Evolutionary conservation across 148 eudicot species (phyloP).

Genomic region (Rhododendron mucronatum): DNA sequence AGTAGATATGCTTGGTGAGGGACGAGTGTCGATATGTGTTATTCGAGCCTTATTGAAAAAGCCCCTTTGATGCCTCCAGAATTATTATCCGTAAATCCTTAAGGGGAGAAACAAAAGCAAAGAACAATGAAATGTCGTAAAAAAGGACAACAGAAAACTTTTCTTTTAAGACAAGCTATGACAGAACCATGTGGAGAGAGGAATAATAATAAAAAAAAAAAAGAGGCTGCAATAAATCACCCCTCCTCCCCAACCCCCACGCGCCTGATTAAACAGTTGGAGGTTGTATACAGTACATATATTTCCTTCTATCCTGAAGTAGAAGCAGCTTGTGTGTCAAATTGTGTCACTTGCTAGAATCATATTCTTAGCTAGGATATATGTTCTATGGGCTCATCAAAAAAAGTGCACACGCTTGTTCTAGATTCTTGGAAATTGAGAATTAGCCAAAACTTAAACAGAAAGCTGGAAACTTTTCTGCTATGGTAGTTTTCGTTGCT

Average conservation of each 20-base stretch:
- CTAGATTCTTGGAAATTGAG: not conserved
- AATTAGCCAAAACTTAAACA: not conserved
- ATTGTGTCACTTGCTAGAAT: not conserved
- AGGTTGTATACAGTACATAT: not conserved
- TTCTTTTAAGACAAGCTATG: not conserved
- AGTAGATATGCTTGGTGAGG: not conserved
- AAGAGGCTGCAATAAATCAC: not conserved
- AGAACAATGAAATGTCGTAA: not conserved
- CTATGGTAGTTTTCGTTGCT: not conserved
- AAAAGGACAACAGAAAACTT: not conserved
- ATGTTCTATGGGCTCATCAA: not conserved
- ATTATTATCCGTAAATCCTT: not conserved
- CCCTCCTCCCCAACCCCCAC: not conserved
- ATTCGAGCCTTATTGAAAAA: not conserved
- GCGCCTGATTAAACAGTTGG: not conserved
- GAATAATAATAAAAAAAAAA: not conserved
- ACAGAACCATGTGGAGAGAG: not conserved
- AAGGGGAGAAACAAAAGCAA: not conserved
- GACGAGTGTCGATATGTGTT: not conserved
- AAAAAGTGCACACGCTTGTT: not conserved
- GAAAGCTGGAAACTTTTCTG: not conserved
- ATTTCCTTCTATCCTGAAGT: not conserved
- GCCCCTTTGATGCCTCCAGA: not conserved
- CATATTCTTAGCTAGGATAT: not conserved
- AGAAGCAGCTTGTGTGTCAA: not conserved